Base-by-base conservation (phyloP, 1,284 basidiomycete genomes). In the Trichosporon ovoides region DNA sequence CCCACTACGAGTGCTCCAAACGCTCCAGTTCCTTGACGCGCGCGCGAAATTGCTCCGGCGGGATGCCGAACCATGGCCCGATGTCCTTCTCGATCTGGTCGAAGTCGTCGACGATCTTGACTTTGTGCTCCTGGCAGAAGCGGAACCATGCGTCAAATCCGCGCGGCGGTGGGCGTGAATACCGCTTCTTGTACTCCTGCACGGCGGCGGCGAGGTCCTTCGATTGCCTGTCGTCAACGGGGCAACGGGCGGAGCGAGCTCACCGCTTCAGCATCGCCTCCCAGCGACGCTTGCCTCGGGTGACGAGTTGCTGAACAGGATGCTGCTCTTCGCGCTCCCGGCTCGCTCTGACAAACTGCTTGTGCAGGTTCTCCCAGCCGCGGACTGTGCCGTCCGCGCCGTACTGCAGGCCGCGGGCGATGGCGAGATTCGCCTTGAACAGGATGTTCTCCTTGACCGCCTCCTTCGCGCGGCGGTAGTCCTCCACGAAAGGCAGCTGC, bases 21-120 rank as follows among this genome's bases (percentile, higher is more conserved):
- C 48, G 37, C 6, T 63, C 62, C 14, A 73, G 57, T 70, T 94
- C 92, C 28, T 68, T 50, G 19, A 66, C 65, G 14, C 74, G 66
- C 16, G 68, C 55, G 14, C 66, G 60, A 58, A 77, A 71, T 38
- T 68, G 56, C 22, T 59, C 61, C 0, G 76, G 76, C 0, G 70
- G 69, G 1, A 78, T 59, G 2, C 73, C 76, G 28, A 72, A 70
- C 64, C 69, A 77, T 6, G 73, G 73, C 34, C 68, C 66, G 37
- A 76, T 68, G 56, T 71, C 65, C 46, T 63, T 65, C 55, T 72
- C 61, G 62, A 77, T 77, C 60, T 75, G 72, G 58, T 77, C 76
- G 55, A 77, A 78, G 59, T 79, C 76, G 57, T 79, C 78, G 22
- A 77, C 70, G 33, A 79, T 77, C 67, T 73, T 72, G 56, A 79